These are phyloP conservation scores for Starmerella roubikii DNA, from an alignment of 805 yeast genomes.

Conservation along the genomic window DNA sequence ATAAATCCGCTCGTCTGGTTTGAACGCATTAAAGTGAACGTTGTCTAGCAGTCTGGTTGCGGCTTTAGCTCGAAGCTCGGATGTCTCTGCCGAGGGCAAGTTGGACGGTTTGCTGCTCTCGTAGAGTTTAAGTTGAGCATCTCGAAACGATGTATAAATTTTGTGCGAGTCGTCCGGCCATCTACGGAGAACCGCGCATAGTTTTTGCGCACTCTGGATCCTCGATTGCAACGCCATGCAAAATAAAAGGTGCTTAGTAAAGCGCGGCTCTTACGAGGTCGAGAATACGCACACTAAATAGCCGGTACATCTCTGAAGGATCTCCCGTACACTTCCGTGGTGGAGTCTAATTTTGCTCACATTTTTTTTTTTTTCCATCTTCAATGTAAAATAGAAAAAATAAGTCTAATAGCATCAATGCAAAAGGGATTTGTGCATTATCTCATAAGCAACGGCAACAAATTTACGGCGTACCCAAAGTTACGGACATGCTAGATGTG, in stretches of 20 bases:
- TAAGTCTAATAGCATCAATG: no score
- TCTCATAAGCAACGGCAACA: no score
- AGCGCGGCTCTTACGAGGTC: no score
- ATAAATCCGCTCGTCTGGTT: conserved; percentile 39
- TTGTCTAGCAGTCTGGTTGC: conserved; percentile 17
- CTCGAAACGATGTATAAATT: conserved; percentile 37
- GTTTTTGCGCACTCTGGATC: conserved; percentile 17
- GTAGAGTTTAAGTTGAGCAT: conserved; percentile 33
- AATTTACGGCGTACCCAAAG: no score
- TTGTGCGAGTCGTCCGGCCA: conserved; percentile 33
- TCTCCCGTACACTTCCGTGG: no score
- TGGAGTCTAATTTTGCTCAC: no score
- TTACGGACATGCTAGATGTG: no score
- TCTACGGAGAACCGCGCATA: conserved; percentile 18
- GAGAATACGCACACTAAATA: no score
- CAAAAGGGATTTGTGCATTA: no score
- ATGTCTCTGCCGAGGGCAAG: conserved; percentile 20
- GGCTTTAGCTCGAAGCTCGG: conserved; percentile 20
- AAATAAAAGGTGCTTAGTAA: neutral
- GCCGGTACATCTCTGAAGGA: no score
- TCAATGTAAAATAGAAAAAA: no score
- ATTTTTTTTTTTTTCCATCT: no score
- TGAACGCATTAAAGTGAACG: conserved; percentile 17
- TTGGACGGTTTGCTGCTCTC: conserved; percentile 17
- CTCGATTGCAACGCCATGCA: conserved; percentile 18